Evolutionary conservation across 768 basidiomycete species (phyloP).

Genomic region (Panaeolus cyanescens): DNA sequence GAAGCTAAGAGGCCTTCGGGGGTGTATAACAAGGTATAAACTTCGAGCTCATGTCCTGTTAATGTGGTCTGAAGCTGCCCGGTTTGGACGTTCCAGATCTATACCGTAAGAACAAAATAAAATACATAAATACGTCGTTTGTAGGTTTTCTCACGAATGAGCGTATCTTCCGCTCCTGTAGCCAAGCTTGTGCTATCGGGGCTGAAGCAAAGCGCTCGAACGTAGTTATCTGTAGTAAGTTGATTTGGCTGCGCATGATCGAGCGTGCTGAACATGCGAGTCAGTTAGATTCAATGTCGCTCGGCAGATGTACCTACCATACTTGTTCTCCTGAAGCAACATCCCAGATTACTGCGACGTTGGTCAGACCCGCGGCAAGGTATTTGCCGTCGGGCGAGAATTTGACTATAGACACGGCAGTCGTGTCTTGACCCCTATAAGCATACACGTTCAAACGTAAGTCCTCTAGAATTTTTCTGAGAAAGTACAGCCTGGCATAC

Average conservation of each 20-base stretch:
- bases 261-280: too few relatives aligned
- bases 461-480: too few relatives aligned
- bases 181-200: slow-evolving; percentile 4
- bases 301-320: not conserved
- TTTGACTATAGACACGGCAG: not conserved
- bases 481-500: too few relatives aligned
- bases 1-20: slow-evolving; percentile 6
- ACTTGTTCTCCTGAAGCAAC: not conserved
- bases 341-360: not conserved
- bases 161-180: slow-evolving; percentile 1
- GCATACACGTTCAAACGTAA: too few relatives aligned
- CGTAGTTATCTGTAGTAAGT: not conserved
- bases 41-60: not conserved
- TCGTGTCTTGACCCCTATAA: too few relatives aligned
- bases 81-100: slow-evolving; percentile 4
- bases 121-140: too few relatives aligned
- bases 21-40: slow-evolving; percentile 4
- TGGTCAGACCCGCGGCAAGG: not conserved
- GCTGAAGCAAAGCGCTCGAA: slow-evolving; percentile 6
- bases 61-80: not conserved
- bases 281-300: too few relatives aligned
- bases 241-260: too few relatives aligned
- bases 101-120: not conserved
- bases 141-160: slow-evolving; percentile 1
- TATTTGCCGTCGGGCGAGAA: not conserved